Base-by-base conservation (phyloP, 495 filamentous ascomycete genomes). In the Xylaria sp. region DNA sequence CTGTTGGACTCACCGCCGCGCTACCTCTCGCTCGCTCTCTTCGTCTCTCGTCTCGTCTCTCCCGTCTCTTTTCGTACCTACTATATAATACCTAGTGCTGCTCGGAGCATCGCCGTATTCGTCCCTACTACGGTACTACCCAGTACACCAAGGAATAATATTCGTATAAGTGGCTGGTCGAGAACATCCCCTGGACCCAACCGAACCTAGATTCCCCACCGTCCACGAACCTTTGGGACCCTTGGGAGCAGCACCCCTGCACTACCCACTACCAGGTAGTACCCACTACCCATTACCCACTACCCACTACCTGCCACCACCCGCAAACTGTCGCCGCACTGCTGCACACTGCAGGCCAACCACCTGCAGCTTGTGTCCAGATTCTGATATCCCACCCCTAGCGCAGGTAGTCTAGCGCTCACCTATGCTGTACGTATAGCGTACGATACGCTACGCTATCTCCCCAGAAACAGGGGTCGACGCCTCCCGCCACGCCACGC, bases 161-260 rank as follows among this genome's bases (percentile, higher is more conserved):
- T 21, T 65, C 62, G 43, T 65, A 65, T 50, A 65, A 44, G 62
- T 37, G 62, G 26, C 62, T 50, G 62, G 62, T 65, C 43, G 41
- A 65, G 62, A 65, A 17, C 62, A 52, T 50, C 62, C 40, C 40
- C 62, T 50, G 43, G 19, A 50, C 21, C 21, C 43, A 24, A 65
- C 41, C 26, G 37, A 65, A 24, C 43, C 37, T 31, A 35, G 19
- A 19, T 46, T 65, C 62, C 37, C 43, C 62, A 35, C 62, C 29
- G 31, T 65, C 43, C 37, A 48, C 26, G 41, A 41, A 33, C 31
- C 62, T 12, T 37, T 48, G 62, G 62, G 29, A 1, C 33, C 62
- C n/a, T 37, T 48, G 62, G 62, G 29, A 1, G n/a, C 31, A 46
- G 62, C 19, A 41, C 14, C 59, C 57, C 33, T 59, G 57, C 57